These are phyloP conservation scores for Ogataea pignaliae DNA, from an alignment of 805 yeast species.

Conservation along the genomic window DNA sequence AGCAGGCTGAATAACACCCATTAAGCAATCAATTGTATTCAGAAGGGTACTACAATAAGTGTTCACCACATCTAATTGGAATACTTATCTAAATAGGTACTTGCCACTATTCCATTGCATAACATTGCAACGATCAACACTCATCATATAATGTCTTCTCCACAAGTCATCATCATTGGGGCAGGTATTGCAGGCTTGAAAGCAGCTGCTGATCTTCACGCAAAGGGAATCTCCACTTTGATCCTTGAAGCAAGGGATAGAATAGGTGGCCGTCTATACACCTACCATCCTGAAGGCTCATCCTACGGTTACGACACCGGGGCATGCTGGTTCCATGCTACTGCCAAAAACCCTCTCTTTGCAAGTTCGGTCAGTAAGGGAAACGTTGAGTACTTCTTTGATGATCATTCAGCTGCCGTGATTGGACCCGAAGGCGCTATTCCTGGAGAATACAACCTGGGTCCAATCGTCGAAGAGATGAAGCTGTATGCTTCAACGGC, in stretches of 20 bases:
- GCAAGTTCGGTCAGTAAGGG: slow-evolving; percentile 22
- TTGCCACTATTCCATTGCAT: neutral
- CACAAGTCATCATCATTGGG: slow-evolving; percentile 40
- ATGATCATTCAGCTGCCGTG: slow-evolving; percentile 32
- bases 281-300: slow-evolving; percentile 23
- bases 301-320: slow-evolving; percentile 40
- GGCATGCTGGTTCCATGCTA: slow-evolving; percentile 53
- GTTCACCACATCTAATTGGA: too few species aligned
- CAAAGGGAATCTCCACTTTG: slow-evolving; percentile 31
- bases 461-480: slow-evolving; percentile 30
- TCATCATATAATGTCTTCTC: slow-evolving; percentile 3
- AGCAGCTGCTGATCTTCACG: slow-evolving; percentile 37
- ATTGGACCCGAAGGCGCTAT: slow-evolving; percentile 24
- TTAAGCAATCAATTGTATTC: too few species aligned
- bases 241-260: slow-evolving; percentile 44
- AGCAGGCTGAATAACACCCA: too few species aligned
- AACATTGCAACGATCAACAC: neutral
- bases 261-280: slow-evolving; percentile 41
- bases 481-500: slow-evolving; percentile 29
- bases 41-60: too few species aligned
- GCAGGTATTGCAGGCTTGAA: slow-evolving; percentile 51
- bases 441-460: slow-evolving; percentile 27
- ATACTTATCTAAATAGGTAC: too few species aligned
- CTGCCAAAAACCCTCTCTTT: slow-evolving; percentile 38
- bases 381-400: slow-evolving; percentile 23